A percentile compares a stretch with the other conserved stretches of the same genome.
These are phyloP conservation scores for Trichoderma atrobrunneum DNA, from an alignment of 2,329 filamentous ascomycete species.

Conservation along the genomic window DNA sequence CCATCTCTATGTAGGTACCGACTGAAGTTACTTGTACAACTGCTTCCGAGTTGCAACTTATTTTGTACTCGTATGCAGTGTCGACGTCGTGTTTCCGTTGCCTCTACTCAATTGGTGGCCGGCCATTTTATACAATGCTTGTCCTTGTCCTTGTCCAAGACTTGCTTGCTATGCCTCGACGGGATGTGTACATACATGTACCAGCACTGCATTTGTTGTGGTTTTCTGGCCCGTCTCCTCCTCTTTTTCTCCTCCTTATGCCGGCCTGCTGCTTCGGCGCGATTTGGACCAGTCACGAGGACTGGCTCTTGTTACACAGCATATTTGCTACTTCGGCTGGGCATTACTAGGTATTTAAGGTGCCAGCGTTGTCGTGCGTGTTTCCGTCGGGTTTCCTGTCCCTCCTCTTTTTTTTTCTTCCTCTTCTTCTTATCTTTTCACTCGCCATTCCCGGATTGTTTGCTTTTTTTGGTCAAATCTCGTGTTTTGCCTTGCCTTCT, in stretches of 20 bases:
- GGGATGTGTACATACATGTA: neutral
- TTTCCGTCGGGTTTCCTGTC: neutral
- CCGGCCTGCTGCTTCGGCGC: neutral
- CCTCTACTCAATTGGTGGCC: neutral
- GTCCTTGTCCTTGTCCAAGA: neutral
- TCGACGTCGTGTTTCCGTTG: neutral
- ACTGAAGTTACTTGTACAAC: neutral
- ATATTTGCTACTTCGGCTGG: neutral
- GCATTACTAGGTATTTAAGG: conserved; percentile 4
- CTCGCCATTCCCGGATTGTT: neutral
- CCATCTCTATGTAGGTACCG: neutral
- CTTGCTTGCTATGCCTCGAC: neutral
- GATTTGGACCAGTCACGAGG: conserved; percentile 7
- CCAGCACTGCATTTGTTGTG: neutral
- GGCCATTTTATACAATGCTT: neutral
- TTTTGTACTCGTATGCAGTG: neutral
- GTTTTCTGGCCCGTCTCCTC: neutral
- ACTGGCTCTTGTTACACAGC: conserved; percentile 12
- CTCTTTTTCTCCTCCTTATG: neutral
- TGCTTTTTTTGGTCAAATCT: neutral
- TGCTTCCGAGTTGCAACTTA: neutral
- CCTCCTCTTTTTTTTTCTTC: neutral
- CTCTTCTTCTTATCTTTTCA: neutral
- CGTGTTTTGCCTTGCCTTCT: neutral
- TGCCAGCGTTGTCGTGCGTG: conserved; percentile 3